Conservation (phyloP, 2,329 filamentous ascomycete genomes). For the Pochonia chlamydosporia region DNA sequence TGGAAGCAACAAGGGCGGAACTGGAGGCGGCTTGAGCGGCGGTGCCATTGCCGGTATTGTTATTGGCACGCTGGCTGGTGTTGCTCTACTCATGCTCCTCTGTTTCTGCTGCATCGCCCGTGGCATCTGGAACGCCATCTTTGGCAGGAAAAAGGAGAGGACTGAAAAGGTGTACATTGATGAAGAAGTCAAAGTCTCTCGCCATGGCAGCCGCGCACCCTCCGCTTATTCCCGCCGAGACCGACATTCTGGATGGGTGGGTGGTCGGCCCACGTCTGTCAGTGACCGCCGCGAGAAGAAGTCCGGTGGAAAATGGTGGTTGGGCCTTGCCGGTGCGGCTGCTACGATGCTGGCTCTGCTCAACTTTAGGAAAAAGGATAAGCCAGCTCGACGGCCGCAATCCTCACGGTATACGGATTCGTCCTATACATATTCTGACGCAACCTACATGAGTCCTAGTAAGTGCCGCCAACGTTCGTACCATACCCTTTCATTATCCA, state of each 20-base stretch:
- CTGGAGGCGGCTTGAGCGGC: conserved; percentile 48
- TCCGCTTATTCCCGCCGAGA: conserved; percentile 43
- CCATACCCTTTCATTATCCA: background rate
- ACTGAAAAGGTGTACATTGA: conserved; percentile 53
- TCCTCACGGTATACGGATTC: conserved; percentile 45
- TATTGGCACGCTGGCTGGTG: conserved; percentile 63
- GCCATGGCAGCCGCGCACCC: conserved; percentile 35
- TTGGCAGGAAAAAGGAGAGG: conserved; percentile 52
- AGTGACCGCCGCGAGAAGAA: conserved; percentile 41
- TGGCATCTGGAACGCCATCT: conserved; percentile 56
- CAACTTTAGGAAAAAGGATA: conserved; percentile 44
- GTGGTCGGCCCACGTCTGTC: conserved; percentile 33
- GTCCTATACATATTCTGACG: conserved; percentile 47
- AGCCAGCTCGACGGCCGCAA: conserved; percentile 32
- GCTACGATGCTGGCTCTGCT: conserved; percentile 49
- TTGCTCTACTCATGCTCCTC: conserved; percentile 60
- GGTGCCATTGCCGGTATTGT: conserved; percentile 80
- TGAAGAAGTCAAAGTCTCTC: conserved; percentile 57
- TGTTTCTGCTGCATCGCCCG: conserved; percentile 69
- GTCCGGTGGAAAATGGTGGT: conserved; percentile 42
- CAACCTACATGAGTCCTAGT: conserved; percentile 39
- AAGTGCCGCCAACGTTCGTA: conserved; percentile 26
- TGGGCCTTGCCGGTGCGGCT: conserved; percentile 46
- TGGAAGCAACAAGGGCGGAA: conserved; percentile 33
- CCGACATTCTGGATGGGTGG: conserved; percentile 52